A percentile compares a stretch with the other conserved stretches of the same genome.
phyloP scores from a whole-genome alignment of 106 monocot genomes.

The Triglochin maritima region DNA sequence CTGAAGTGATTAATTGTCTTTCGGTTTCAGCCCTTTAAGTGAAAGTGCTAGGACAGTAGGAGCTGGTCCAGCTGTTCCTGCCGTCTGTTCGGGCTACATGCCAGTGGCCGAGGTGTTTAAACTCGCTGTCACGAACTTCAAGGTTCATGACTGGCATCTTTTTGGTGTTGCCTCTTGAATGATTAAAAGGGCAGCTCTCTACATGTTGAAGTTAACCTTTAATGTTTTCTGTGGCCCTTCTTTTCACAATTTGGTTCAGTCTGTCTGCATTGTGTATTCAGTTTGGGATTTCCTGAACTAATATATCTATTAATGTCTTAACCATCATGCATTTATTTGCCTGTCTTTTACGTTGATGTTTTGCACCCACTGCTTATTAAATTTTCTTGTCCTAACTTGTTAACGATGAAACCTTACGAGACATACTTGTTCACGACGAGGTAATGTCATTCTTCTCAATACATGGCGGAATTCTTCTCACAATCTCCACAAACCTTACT shows the following conservation, averaged over 20 bases:
- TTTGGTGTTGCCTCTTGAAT: constrained; percentile 23
- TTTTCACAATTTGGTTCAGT: background rate
- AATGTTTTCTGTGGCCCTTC: background rate
- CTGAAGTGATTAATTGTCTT: constrained; percentile 2
- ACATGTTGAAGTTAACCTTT: constrained; percentile 2
- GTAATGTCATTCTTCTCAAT: too few relatives aligned
- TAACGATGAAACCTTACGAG: too few relatives aligned
- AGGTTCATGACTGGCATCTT: constrained; percentile 68
- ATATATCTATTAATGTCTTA: too few relatives aligned
- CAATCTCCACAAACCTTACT: too few relatives aligned
- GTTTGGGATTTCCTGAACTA: too few relatives aligned
- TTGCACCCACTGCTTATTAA: too few relatives aligned
- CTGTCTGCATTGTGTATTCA: too few relatives aligned
- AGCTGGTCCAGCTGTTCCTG: constrained; percentile 53
- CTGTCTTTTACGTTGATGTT: too few relatives aligned
- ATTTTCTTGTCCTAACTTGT: too few relatives aligned
- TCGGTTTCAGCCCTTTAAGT: constrained; percentile 62
- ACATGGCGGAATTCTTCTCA: too few relatives aligned
- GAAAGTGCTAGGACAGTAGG: constrained; percentile 53
- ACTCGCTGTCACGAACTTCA: constrained; percentile 51
- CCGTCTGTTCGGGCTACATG: constrained; percentile 45
- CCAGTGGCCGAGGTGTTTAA: constrained; percentile 58
- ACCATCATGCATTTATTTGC: too few relatives aligned
- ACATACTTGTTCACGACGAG: too few relatives aligned
- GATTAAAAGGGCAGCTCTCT: constrained; percentile 7